Evolutionary conservation across 1,284 basidiomycete genomes (phyloP), one percentile per base, ranked within the genome.

Genomic region (Xanthoconium separans): DNA sequence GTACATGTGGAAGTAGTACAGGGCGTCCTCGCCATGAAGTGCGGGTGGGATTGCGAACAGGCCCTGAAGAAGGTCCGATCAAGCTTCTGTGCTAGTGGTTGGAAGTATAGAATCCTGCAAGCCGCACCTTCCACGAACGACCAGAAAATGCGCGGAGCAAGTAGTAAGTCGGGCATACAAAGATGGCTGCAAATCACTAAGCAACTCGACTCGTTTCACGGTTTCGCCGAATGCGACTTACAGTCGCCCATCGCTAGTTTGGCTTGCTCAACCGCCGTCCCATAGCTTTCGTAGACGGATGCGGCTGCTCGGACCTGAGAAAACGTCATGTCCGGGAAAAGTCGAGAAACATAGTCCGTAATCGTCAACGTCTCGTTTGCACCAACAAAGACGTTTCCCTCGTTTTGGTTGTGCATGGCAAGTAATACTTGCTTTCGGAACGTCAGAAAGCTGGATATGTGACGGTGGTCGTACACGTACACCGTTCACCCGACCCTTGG

Each of bases 251-350:
- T 58, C 11, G 55, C 49, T 16, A n/a, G 16, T 22, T 33, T 53
- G 12, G 61, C 57, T 31, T 64, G 61, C 7, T 60, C 56, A 9
- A 55, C 8, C 5, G 51, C 22, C 15, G 39, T 57, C 10, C 55
- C 64, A 16, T 49, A 51, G 8, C 16, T 20, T 18, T 50, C 4
- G 39, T 69, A 68, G 4, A 64, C 3, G 4, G 20, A 1, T 8
- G 44, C 62, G 0, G 48, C 56, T 34, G 51, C 50, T 36, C 49
- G 37, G n/a, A 58, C 41, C 27, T 65, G 47, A 2, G 2, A 24
- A 6, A 40, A 29, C 1, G 51, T 41, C 58, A 64, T 55, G 9
- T 50, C 37, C 1, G 68, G 63, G 58, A 68, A 70, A 31, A 63
- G 42, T 6, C 30, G 48, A 40, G 64, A 48, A 20, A 61, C 15